Base-by-base conservation (phyloP, 768 basidiomycete genomes). In the Krasilnikovozyma curviuscula region DNA sequence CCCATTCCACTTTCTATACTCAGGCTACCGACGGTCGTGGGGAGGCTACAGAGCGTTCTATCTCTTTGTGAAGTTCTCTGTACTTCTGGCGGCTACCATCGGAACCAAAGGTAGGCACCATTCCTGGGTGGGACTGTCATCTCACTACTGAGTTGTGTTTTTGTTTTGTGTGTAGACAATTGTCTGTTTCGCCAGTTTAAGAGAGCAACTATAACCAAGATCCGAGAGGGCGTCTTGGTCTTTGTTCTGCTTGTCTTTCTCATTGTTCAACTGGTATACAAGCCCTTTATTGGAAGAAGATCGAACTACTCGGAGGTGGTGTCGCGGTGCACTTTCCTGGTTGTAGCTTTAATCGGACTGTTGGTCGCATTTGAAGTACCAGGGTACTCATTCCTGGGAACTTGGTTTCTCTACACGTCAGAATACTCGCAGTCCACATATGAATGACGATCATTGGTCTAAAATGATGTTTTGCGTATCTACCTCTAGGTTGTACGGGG, bases 1-100 rank as follows among this genome's bases (percentile, higher is more conserved):
- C 59, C 77, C 81, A 3, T 74, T 81, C 54, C 68, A 70, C 1
- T 83, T 81, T 59, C 65, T 84, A 4, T 83, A 83, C 54, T 7
- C 53, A 82, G 81, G 72, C 18, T 82, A 76, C 57, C 76, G 82
- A 6, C 69, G 78, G 3, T 69, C 69, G 9, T 82, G 79, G 77
- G 78, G 70, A 2, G 71, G 74, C 3, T 61, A 57, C 79, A 78
- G 52, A 19, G 46, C 47, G 16, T 54, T 68, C 13, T 78, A 74
- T 55, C 70, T 81, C n/a, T 69, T 74, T 52, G 74, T 78, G 18
- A 84, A 83, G 61, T 70, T 83, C 38, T 71, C 72, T 55, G 73
- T 75, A 14, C 67, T 83, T 6, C 61, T 81, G 24, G 69, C 78
- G 19, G 69, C 79, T 33, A 76, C 79, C 5, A 62, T 81, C 44